phyloP scores from a whole-genome alignment of 2,329 filamentous ascomycete species.

The Fusarium sp. region DNA sequence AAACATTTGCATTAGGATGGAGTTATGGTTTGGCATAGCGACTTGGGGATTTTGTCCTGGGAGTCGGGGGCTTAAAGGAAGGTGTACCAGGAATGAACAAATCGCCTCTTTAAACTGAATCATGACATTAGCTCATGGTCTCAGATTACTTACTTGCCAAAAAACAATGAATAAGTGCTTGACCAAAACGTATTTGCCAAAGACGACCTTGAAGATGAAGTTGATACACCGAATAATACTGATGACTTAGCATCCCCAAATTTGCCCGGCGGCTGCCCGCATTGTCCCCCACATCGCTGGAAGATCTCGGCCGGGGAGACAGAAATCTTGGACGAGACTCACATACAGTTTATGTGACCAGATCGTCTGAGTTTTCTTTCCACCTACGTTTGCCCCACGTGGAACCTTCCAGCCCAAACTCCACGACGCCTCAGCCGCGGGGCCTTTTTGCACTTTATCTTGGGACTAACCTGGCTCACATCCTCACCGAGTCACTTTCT shows the following conservation, averaged over 20 bases:
- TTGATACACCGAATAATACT: not conserved
- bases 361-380: conserved; percentile 24
- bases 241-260: not conserved
- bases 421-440: conserved; percentile 40
- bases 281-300: conserved; percentile 1
- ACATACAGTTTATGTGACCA: not conserved
- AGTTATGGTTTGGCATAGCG: conserved; percentile 30
- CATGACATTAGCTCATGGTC: not conserved
- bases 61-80: not conserved
- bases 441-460: conserved; percentile 30
- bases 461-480: conserved; percentile 19
- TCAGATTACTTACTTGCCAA: not conserved
- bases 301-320: not conserved
- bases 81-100: not conserved
- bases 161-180: not conserved
- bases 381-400: conserved; percentile 40
- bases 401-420: conserved; percentile 47
- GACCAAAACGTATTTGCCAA: not conserved
- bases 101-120: conserved; percentile 5
- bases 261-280: not conserved
- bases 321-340: not conserved
- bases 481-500: conserved; percentile 6
- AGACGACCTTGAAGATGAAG: not conserved
- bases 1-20: conserved; percentile 35
- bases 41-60: not conserved